Percentiles rank a stretch among this genome's conserved stretches.
Conservation (phyloP, 257 asterid genomes). For the Solanum rostratum region DNA sequence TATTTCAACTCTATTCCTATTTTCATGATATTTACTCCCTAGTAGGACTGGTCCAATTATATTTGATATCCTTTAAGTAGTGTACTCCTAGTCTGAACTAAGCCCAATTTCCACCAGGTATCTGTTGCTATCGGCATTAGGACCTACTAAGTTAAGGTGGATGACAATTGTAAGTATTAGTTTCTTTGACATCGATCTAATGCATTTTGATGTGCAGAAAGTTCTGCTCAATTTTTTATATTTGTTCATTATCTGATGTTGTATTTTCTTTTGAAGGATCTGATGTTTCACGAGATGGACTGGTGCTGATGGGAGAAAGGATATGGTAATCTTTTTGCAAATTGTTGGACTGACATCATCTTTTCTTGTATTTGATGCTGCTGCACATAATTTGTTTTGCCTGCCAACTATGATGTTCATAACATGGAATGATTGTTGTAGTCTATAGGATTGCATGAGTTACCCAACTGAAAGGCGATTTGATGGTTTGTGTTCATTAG, state of each 20-base stretch:
- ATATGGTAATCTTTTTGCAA: constrained; percentile 38
- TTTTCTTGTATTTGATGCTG: not conserved
- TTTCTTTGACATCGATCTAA: not conserved
- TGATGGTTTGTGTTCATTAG: not conserved
- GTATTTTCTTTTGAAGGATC: constrained; percentile 33
- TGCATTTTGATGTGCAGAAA: not conserved
- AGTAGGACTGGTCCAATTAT: not conserved
- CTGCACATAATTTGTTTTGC: not conserved
- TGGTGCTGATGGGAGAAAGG: constrained; percentile 61
- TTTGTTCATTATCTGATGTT: not conserved
- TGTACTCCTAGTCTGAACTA: not conserved
- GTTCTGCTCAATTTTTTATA: not conserved
- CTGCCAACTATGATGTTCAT: not conserved
- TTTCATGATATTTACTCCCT: not conserved
- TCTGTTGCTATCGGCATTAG: constrained; percentile 7
- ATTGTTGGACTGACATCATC: not conserved
- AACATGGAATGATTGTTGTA: not conserved
- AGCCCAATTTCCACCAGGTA: constrained; percentile 18
- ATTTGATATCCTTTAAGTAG: not conserved
- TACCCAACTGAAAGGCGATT: not conserved
- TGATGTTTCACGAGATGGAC: constrained; percentile 76
- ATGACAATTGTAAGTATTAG: constrained; percentile 58
- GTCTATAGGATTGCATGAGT: not conserved
- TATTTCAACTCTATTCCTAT: no score
- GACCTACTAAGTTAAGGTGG: constrained; percentile 61